Conservation (phyloP, 2,329 filamentous ascomycete species). For the Alternaria ventricosa region DNA sequence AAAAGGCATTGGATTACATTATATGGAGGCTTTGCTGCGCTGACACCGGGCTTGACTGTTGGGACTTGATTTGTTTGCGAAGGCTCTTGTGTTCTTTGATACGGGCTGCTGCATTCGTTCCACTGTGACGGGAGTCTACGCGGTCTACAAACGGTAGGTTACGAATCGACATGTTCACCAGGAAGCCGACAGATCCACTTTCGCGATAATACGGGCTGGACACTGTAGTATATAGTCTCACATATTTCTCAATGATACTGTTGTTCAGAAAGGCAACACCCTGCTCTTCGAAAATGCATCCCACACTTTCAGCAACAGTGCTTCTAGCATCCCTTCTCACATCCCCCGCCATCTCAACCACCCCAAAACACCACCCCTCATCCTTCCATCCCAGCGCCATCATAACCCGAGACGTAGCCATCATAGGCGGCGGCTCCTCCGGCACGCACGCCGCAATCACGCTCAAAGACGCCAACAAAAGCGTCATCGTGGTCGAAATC, state of each 20-base stretch:
- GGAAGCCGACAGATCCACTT: too few species aligned
- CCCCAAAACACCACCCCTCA: neutral
- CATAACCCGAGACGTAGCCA: constrained; percentile 35
- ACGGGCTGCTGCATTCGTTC: neutral
- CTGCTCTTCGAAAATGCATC: neutral
- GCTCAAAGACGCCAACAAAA: constrained; percentile 48
- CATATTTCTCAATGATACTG: neutral
- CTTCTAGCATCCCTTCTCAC: neutral
- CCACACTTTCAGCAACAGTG: neutral
- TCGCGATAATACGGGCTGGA: neutral
- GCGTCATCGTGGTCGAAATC: constrained; percentile 51
- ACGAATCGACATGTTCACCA: too few species aligned
- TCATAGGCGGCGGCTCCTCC: constrained; percentile 54
- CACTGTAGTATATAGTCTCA: neutral
- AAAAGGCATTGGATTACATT: neutral
- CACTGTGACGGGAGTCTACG: neutral
- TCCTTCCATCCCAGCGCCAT: neutral
- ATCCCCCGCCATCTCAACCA: neutral
- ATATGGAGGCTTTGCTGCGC: neutral
- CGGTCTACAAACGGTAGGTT: neutral
- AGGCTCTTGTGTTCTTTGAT: neutral
- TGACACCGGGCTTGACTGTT: neutral
- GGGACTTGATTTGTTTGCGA: neutral
- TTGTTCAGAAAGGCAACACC: neutral
- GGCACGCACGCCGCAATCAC: constrained; percentile 52